Evolutionary conservation across 169 alveolate species (phyloP), one percentile per base, ranked within the genome.

Genomic region (Eimeria maxima): DNA sequence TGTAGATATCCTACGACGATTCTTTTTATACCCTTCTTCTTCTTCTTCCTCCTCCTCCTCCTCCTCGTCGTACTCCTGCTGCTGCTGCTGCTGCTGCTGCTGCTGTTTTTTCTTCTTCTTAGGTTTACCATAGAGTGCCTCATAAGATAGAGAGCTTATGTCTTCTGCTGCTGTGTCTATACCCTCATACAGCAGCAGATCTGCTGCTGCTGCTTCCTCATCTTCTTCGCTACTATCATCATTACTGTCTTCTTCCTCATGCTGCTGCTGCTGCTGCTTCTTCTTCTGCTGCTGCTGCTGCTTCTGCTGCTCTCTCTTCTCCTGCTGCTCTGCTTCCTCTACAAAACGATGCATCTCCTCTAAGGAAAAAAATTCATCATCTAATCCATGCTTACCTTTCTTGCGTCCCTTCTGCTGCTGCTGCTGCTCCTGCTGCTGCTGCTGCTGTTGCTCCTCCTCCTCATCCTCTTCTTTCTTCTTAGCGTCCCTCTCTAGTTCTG

Each of bases 131-230:
- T 84, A 60, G 16, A 60, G 57, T 7, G 93, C 93, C 11, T 27
- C 27, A 16, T 57, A 53, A 27, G 60, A 6, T 6, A 84, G 22
- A 18, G 80, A 44, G 8, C 16, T 18, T 2, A 20, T 42, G 20
- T 24, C 27, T 45, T 8, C 29, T 14, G 67, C 69, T 57, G 90
- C 78, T 13, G 83, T 38, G 67, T 47, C 69, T 14, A 83, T 42
- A 60, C 60, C 90, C n/a, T 80, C 90, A 29, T 44, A 47, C 60
- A 80, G 90, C 90, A 80, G 90, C 90, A 80, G 47, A 47, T 76
- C 95, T 38, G 81, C 95, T 27, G 71, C 86, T 44, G 88, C 63
- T 27, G 65, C 95, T 13, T 90, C 88, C 33, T 50, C 87, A n/a
- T n/a, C n/a, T n/a, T n/a, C n/a, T n/a, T n/a, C n/a, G n/a, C n/a